Evolutionary conservation across 148 eudicot species (phyloP).

Genomic region (Fallopia convolvulus): DNA sequence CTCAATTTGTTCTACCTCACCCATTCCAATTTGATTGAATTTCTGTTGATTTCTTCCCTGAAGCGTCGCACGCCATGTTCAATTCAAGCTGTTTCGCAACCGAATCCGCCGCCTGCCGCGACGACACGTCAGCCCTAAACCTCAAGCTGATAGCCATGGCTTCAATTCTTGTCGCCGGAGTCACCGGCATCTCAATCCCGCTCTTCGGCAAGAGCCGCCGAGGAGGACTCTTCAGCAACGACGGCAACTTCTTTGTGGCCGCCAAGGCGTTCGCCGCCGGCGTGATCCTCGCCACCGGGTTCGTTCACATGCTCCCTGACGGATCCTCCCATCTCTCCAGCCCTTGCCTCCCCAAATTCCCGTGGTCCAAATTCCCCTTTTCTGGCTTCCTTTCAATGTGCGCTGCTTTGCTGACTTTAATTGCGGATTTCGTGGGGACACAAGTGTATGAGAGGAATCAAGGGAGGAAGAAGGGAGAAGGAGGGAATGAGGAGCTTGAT

Average conservation of each 20-base stretch:
- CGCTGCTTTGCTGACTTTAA: conserved; percentile 61
- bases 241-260: conserved; percentile 37
- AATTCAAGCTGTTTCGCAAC: conserved; percentile 19
- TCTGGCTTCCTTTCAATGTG: conserved; percentile 79
- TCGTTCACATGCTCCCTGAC: conserved; percentile 91
- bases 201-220: conserved; percentile 27
- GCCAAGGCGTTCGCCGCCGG: conserved; percentile 57
- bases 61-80: not conserved
- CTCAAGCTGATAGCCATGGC: conserved; percentile 37
- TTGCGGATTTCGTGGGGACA: conserved; percentile 79
- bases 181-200: conserved; percentile 37
- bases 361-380: conserved; percentile 84
- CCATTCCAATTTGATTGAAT: not conserved
- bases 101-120: conserved; percentile 24
- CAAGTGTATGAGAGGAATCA: conserved; percentile 74
- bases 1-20: not conserved
- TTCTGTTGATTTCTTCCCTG: not conserved
- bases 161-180: conserved; percentile 34
- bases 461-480: conserved; percentile 27
- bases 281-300: conserved; percentile 56
- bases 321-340: conserved; percentile 53
- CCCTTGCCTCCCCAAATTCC: conserved; percentile 50
- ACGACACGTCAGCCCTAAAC: conserved; percentile 30
- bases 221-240: conserved; percentile 33
- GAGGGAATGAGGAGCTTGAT: conserved; percentile 21